phyloP scores from a whole-genome alignment of 345 rosid genomes.

The Tarenaya hassleriana region DNA sequence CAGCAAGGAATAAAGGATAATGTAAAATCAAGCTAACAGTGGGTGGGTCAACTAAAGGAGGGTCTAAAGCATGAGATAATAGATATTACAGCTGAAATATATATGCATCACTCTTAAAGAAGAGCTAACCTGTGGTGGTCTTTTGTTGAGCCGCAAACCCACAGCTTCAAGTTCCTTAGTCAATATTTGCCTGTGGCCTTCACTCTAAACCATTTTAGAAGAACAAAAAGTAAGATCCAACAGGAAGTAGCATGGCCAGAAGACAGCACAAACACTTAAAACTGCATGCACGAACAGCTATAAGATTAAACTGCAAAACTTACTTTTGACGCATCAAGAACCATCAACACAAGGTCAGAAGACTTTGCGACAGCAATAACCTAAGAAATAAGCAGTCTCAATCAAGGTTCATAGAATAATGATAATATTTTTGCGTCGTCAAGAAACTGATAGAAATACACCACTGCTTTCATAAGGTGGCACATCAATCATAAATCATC shows the following conservation, averaged over 20 bases:
- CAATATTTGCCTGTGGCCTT: constrained; percentile 96
- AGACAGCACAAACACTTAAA: background rate
- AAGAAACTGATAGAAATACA: background rate
- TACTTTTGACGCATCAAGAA: constrained; percentile 99
- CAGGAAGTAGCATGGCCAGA: constrained; percentile 2
- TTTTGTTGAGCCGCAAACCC: constrained; percentile 94
- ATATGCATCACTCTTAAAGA: constrained; percentile 2
- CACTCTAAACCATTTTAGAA: constrained; percentile 52
- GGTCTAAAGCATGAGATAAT: background rate
- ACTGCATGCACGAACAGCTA: constrained; percentile 1
- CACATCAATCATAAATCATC: constrained; percentile 4
- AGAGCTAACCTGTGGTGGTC: constrained; percentile 81
- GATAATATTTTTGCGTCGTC: background rate
- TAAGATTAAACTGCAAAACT: constrained; percentile 34
- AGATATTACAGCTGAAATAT: constrained; percentile 11
- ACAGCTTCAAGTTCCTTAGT: constrained; percentile 94
- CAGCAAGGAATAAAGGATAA: too few species aligned
- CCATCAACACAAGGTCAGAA: constrained; percentile 97
- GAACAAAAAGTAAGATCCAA: background rate
- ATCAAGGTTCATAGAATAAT: constrained; percentile 11
- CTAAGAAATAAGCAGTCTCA: constrained; percentile 38
- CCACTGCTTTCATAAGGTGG: background rate
- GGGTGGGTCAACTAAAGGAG: too few species aligned
- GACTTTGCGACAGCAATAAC: constrained; percentile 98
- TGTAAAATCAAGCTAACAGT: too few species aligned